Conservation (phyloP, 805 yeast species). For the Saccharomycopsis schoenii region DNA sequence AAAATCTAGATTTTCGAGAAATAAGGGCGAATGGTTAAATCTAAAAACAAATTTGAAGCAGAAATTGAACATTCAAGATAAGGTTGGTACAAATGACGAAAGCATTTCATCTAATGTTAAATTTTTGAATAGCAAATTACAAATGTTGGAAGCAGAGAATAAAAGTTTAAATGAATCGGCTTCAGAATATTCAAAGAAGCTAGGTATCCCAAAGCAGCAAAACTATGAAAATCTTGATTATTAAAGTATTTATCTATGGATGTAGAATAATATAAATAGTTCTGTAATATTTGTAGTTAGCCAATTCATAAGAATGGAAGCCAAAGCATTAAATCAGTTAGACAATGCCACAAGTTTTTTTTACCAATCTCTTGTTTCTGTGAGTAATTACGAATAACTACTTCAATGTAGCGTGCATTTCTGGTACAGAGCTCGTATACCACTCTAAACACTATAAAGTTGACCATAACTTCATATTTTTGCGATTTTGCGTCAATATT, state of each 20-base stretch:
- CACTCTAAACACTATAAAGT: too few species aligned
- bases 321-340: too few species aligned
- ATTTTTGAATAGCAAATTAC: background rate
- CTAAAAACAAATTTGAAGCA: background rate
- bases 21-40: slow-evolving; percentile 5
- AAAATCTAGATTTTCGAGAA: slow-evolving; percentile 5
- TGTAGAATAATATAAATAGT: background rate
- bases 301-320: background rate
- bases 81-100: background rate
- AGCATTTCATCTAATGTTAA: background rate
- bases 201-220: background rate
- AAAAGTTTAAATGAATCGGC: background rate
- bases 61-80: background rate
- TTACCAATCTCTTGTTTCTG: too few species aligned
- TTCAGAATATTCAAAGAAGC: background rate
- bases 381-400: too few species aligned
- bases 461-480: too few species aligned
- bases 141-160: background rate
- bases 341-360: too few species aligned
- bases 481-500: too few species aligned
- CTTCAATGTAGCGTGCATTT: too few species aligned
- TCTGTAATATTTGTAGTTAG: background rate
- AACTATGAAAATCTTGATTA: background rate
- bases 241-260: background rate
- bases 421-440: too few species aligned